phyloP scores from a whole-genome alignment of 495 filamentous ascomycete genomes.

The Letharia columbiana region DNA sequence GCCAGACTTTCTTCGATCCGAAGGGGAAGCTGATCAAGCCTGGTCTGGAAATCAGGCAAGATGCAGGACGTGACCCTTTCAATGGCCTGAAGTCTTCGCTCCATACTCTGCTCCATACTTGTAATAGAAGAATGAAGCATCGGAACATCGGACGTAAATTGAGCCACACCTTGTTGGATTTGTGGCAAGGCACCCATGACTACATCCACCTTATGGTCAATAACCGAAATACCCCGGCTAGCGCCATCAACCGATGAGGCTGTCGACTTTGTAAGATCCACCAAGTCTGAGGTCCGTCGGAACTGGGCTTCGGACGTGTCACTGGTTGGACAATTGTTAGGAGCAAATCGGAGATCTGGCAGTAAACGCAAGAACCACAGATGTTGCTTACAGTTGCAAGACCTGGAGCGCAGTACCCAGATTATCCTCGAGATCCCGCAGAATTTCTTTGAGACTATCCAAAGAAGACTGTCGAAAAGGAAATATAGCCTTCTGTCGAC shows the following conservation, averaged over 20 bases:
- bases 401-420: background rate
- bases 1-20: background rate
- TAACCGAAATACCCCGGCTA: background rate
- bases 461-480: background rate
- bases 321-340: background rate
- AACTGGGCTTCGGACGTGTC: background rate
- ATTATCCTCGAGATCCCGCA: background rate
- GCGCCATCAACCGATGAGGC: background rate
- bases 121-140: background rate
- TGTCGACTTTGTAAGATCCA: background rate
- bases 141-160: background rate
- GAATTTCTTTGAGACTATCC: background rate
- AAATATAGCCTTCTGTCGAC: background rate
- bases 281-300: background rate
- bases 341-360: background rate
- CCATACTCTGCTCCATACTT: background rate
- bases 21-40: background rate
- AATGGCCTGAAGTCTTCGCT: background rate
- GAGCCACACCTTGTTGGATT: background rate
- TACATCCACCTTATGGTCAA: background rate
- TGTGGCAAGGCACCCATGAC: background rate
- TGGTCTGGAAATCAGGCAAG: background rate
- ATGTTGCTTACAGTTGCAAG: background rate
- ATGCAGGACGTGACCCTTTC: background rate
- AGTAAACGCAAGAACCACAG: background rate